A percentile compares a stretch with the other conserved stretches of the same genome.
Conservation (phyloP, 2,329 filamentous ascomycete genomes). For the Fonsecaea multimorphosa region DNA sequence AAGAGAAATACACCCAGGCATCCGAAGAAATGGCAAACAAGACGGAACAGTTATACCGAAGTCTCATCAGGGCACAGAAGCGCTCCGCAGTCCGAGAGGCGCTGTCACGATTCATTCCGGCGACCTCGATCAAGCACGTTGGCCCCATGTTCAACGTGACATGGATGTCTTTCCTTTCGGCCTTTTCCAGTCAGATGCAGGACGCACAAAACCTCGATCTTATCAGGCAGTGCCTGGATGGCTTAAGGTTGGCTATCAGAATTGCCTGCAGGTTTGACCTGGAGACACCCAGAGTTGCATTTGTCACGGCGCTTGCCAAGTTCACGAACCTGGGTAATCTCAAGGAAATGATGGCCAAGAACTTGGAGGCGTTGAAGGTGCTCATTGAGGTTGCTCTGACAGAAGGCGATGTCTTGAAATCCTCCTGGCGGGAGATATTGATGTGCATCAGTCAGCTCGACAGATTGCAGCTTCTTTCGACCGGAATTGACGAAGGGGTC, state of each 20-base stretch:
- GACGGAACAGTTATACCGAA: slow-evolving; percentile 88
- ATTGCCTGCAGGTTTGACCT: slow-evolving; percentile 94
- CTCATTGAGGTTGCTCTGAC: slow-evolving; percentile 90
- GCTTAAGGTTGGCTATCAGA: slow-evolving; percentile 89
- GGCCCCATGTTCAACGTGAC: slow-evolving; percentile 98
- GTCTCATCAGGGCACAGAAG: slow-evolving; percentile 85
- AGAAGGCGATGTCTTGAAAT: slow-evolving; percentile 85
- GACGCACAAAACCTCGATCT: slow-evolving; percentile 92
- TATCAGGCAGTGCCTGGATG: slow-evolving; percentile 90
- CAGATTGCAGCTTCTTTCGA: slow-evolving; percentile 90
- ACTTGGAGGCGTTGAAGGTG: slow-evolving; percentile 90
- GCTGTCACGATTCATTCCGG: slow-evolving; percentile 80
- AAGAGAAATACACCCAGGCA: slow-evolving; percentile 91
- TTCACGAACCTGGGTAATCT: slow-evolving; percentile 96
- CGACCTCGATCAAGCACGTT: slow-evolving; percentile 91
- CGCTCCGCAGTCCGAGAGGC: slow-evolving; percentile 74
- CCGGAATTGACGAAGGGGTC: slow-evolving; percentile 89
- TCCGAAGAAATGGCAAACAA: slow-evolving; percentile 90
- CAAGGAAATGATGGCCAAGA: slow-evolving; percentile 93
- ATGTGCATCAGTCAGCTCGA: slow-evolving; percentile 96
- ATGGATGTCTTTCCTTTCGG: slow-evolving; percentile 99
- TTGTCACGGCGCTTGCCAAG: slow-evolving; percentile 89
- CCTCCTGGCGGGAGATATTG: slow-evolving; percentile 94
- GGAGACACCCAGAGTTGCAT: slow-evolving; percentile 90
- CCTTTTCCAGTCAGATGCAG: slow-evolving; percentile 89